Base-by-base conservation (phyloP, 2,329 filamentous ascomycete species). In the Bipolaris oryzae region DNA sequence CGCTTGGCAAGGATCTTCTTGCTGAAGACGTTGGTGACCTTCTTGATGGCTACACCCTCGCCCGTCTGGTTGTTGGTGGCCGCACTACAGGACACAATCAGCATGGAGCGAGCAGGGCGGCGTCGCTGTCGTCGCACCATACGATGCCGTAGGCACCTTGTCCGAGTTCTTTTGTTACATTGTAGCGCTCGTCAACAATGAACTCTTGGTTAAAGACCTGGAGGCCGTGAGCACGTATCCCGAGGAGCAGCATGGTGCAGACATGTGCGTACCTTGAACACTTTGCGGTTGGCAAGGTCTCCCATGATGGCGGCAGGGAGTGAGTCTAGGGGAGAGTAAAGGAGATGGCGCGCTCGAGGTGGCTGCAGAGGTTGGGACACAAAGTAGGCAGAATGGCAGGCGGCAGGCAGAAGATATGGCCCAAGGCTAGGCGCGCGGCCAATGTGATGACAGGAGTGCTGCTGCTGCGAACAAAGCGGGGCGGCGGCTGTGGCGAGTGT, bases 11-110 rank as follows among this genome's bases (percentile, higher is more conserved):
- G 85, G 69, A 99, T 99, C 87, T 98, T 98, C 83, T 99, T 99
- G 85, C 92, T 97, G 80, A 99, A 99, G 71, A 99, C 94, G 90
- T 99, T 99, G 82, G 95, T 99, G 77, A 99, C 92, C 81, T 99
- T 99, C 81, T 99, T 99, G 84, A 99, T 95, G 71, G 95, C 95
- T 62, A 99, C 93, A 38, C 94, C 93, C 76, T 99, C 95, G 72
- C 87, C 89, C 31, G 90, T 96, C 77, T 92, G 87, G 75, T 87
- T 89, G 83, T 98, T 97, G 66, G 92, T 91, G 53, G 95, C 95
- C 58, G 95, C 94, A 79, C 93, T 96, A 76, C 63, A 62, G 57
- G 62, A 60, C 58, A 62, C 61, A 57, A 58, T 72, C 60, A 73
- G 62, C 61, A 52, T 54, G 41, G 45, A 28, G 47, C 25, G 35